These are phyloP conservation scores for Calonectria henricotiae DNA, from an alignment of 2,329 filamentous ascomycete species.

Conservation along the genomic window DNA sequence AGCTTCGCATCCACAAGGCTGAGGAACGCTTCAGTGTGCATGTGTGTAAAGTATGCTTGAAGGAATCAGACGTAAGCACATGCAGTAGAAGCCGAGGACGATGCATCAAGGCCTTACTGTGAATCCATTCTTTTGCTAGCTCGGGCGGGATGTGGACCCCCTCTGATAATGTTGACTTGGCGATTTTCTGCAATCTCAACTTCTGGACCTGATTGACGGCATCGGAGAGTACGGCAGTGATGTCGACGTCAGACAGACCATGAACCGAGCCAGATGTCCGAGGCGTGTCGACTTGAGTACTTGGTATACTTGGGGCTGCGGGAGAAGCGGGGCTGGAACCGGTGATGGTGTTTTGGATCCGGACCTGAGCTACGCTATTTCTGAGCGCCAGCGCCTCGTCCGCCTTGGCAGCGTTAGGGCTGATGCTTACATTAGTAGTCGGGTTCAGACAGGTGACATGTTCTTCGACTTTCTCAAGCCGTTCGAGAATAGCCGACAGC, in stretches of 20 bases:
- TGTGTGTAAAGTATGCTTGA: constrained; percentile 24
- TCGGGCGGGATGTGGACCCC: constrained; percentile 16
- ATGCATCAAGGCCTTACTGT: neutral
- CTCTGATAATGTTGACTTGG: constrained; percentile 19
- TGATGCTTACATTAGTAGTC: neutral
- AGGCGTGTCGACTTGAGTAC: constrained; percentile 29
- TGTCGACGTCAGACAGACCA: constrained; percentile 3
- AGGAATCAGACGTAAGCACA: neutral
- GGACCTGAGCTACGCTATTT: neutral
- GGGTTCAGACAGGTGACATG: constrained; percentile 32
- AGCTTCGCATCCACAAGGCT: constrained; percentile 24
- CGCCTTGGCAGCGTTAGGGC: neutral
- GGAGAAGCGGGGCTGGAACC: constrained; percentile 43
- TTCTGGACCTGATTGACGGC: constrained; percentile 30
- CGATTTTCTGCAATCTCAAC: constrained; percentile 10
- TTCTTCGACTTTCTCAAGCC: constrained; percentile 53
- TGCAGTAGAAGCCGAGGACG: neutral
- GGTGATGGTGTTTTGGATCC: constrained; percentile 29
- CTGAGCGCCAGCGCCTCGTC: neutral
- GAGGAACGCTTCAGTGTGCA: constrained; percentile 31
- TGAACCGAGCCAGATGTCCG: constrained; percentile 20
- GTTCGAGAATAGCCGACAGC: constrained; percentile 53
- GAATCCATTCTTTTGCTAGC: constrained; percentile 29
- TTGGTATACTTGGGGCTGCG: constrained; percentile 26
- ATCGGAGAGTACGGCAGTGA: constrained; percentile 13